Percentiles rank a stretch among this genome's conserved stretches.
Conservation (phyloP, 169 alveolate genomes). For the Eimeria falciformis region DNA sequence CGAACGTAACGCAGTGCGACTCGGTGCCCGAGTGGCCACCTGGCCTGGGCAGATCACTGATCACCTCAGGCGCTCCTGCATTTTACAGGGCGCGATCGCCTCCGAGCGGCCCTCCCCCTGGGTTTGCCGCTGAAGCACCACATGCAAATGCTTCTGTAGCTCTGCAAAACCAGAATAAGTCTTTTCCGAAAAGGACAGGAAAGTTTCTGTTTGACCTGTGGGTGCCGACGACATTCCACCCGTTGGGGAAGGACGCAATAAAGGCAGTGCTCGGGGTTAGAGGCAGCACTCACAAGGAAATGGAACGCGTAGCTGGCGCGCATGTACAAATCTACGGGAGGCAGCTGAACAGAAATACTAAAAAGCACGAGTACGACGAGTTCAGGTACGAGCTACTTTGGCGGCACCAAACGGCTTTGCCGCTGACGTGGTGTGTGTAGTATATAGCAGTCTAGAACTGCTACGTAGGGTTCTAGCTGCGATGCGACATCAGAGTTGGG, state of each 20-base stretch:
- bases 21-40: background rate
- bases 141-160: too few relatives aligned
- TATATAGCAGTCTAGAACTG: too few relatives aligned
- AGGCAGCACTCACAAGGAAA: slow-evolving; percentile 69
- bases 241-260: slow-evolving; percentile 39
- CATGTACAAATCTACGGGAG: slow-evolving; percentile 70
- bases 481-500: too few relatives aligned
- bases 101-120: background rate
- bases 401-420: too few relatives aligned
- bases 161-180: background rate
- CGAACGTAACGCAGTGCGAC: background rate
- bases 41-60: too few relatives aligned
- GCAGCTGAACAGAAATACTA: slow-evolving; percentile 26
- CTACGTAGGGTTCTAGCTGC: too few relatives aligned
- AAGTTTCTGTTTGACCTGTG: slow-evolving; percentile 63
- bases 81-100: background rate
- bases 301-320: slow-evolving; percentile 62
- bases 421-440: too few relatives aligned
- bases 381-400: too few relatives aligned
- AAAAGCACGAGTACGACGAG: slow-evolving; percentile 59
- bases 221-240: slow-evolving; percentile 77
- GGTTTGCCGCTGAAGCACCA: background rate
- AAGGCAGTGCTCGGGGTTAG: slow-evolving; percentile 65
- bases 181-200: background rate
- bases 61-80: background rate